Evolutionary conservation across 768 basidiomycete species (phyloP), one percentile per base, ranked within the genome.

Genomic region (Boletus subcaerulescens): DNA sequence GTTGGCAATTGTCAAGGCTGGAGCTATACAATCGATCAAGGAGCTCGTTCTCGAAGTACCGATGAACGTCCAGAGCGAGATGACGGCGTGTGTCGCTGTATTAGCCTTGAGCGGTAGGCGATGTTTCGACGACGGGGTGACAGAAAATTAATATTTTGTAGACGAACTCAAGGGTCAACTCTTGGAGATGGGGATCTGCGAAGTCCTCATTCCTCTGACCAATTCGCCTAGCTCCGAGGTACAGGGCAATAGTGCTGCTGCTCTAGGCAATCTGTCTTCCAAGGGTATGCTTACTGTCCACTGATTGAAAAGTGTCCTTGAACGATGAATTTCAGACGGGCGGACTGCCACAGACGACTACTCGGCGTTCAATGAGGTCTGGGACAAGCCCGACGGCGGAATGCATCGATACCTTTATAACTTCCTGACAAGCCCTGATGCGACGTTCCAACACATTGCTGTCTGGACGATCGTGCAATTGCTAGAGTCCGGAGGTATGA

Each of bases 391-490:
- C 8, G 94, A 97, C 53, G 97, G 95, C 18, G 97, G 97, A 41
- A 88, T 99, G 80, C 96, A 98, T 70, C 83, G 82, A 56, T 99
- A 99, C 73, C 79, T 99, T 42, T 88, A 92, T 68, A 84, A 92
- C 43, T 99, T 99, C 84, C 74, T 99, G 62, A 91, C 85, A 40
- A 95, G 91, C 66, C 77, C 89, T 7, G 97, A 99, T 66, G 88
- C 92, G 14, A 99, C 97, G 1, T 99, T 99, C 87, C 95, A 98
- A 71, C 97, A 99, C 68, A 99, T 98, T 59, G 97, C 97, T 33
- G 94, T 99, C 42, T 99, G 97, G 97, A 98, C 97, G 0, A 95
- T 98, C 61, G 95, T 98, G 24, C 97, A 99, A 68, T 75, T 99
- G 20, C 79, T 99, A 26, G 97, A 99, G 70, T 96, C 96, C n/a